phyloP scores from a whole-genome alignment of 2,329 filamentous ascomycete species.

The Rhynchosporium secalis region DNA sequence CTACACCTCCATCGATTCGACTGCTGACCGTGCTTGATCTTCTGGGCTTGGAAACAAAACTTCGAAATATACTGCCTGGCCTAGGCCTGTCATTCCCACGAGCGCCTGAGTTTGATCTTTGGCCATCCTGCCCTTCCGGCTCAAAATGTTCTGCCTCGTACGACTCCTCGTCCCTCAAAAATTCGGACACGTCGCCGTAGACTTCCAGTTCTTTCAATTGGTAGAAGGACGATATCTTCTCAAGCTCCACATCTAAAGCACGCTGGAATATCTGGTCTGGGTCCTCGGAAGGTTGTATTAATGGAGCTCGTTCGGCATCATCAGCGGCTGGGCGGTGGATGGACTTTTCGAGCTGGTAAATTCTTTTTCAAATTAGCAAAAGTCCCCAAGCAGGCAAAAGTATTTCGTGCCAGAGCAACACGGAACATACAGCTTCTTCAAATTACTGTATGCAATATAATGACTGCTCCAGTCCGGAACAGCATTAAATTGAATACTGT shows the following conservation, averaged over 20 bases:
- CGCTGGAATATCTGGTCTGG: constrained; percentile 80
- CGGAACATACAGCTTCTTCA: constrained; percentile 86
- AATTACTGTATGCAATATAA: constrained; percentile 97
- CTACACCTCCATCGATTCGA: constrained; percentile 56
- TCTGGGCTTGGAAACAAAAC: constrained; percentile 46
- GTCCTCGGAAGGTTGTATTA: constrained; percentile 68
- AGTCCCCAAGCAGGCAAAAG: not conserved
- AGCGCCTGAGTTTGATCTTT: constrained; percentile 47
- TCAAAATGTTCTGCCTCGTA: constrained; percentile 48
- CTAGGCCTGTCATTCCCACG: constrained; percentile 45
- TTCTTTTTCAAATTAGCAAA: constrained; percentile 52
- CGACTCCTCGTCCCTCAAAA: constrained; percentile 74
- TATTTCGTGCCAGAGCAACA: not conserved
- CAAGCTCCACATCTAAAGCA: constrained; percentile 82
- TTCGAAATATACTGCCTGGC: constrained; percentile 53
- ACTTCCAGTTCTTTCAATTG: constrained; percentile 86
- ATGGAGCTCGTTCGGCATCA: constrained; percentile 82
- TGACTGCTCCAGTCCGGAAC: constrained; percentile 99
- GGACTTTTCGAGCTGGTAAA: constrained; percentile 91
- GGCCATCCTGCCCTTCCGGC: constrained; percentile 37
- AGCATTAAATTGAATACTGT: constrained; percentile 98
- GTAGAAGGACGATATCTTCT: constrained; percentile 93
- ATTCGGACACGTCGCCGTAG: constrained; percentile 72
- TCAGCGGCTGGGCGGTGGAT: constrained; percentile 60
- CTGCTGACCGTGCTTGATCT: constrained; percentile 48